Percentiles rank a stretch among this genome's conserved stretches.
These are phyloP conservation scores for Gardenia jasminoides DNA, from an alignment of 257 asterid genomes.

Conservation along the genomic window DNA sequence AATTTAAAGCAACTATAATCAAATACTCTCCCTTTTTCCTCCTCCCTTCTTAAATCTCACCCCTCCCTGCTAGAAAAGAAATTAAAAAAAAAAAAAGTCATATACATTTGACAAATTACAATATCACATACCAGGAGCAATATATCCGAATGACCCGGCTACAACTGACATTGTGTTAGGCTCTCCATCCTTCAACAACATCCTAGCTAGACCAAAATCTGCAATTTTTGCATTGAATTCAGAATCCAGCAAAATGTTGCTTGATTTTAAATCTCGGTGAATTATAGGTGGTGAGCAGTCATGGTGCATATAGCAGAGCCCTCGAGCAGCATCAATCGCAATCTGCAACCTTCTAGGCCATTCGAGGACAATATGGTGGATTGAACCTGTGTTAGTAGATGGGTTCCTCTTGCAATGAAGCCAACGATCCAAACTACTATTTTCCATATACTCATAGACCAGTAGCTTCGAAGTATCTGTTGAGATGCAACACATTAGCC, in stretches of 20 bases:
- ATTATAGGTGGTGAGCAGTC: slow-evolving; percentile 39
- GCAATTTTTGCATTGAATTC: slow-evolving; percentile 54
- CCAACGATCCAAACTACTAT: slow-evolving; percentile 77
- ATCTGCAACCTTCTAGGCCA: slow-evolving; percentile 42
- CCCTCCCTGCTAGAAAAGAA: no score
- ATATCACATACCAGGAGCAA: slow-evolving; percentile 37
- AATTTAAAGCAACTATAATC: not conserved
- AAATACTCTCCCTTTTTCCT: not conserved
- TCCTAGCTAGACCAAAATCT: slow-evolving; percentile 61
- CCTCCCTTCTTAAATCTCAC: no score
- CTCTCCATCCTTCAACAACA: slow-evolving; percentile 33
- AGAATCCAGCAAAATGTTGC: slow-evolving; percentile 46
- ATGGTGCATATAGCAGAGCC: slow-evolving; percentile 42
- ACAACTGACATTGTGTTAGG: slow-evolving; percentile 38
- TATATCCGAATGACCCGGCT: slow-evolving; percentile 47
- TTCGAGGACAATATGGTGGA: slow-evolving; percentile 36
- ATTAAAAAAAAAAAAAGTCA: no score
- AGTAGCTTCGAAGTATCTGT: slow-evolving; percentile 58
- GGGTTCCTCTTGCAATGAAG: slow-evolving; percentile 44
- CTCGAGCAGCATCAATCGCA: slow-evolving; percentile 40
- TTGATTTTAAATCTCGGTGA: slow-evolving; percentile 57
- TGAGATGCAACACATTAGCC: slow-evolving; percentile 70
- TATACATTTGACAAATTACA: not conserved
- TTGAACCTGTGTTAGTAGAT: slow-evolving; percentile 30
- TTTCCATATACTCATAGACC: slow-evolving; percentile 80